phyloP scores from a whole-genome alignment of 2,329 filamentous ascomycete species.

The Neonectria magnoliae region DNA sequence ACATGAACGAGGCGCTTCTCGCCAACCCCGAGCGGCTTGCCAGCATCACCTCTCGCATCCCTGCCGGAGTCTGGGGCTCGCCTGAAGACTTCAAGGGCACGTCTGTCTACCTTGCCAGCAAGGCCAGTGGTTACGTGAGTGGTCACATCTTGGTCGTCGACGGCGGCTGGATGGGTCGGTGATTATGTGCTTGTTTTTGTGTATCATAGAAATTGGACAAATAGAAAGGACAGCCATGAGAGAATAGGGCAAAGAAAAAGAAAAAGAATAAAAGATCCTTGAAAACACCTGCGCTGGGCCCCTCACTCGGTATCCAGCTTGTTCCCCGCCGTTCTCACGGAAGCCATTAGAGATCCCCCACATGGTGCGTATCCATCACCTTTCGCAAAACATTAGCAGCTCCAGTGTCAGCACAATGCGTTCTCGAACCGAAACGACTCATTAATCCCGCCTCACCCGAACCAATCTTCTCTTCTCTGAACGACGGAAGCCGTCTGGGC shows the following conservation, averaged over 20 bases:
- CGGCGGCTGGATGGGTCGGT: constrained; percentile 93
- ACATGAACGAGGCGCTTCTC: constrained; percentile 90
- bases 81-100: constrained; percentile 91
- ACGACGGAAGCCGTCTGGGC: constrained; percentile 28
- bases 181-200: not conserved
- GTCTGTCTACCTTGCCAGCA: constrained; percentile 79
- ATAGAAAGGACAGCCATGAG: constrained; percentile 10
- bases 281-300: not conserved
- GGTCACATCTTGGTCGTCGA: constrained; percentile 87
- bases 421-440: not conserved
- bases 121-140: constrained; percentile 81
- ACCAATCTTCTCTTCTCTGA: constrained; percentile 39
- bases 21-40: constrained; percentile 74
- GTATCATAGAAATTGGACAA: constrained; percentile 1
- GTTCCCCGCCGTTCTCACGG: too few relatives aligned
- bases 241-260: not conserved
- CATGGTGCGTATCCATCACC: not conserved
- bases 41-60: constrained; percentile 83
- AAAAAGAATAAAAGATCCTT: not conserved
- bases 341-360: too few relatives aligned
- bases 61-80: constrained; percentile 82
- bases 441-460: constrained; percentile 32
- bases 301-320: not conserved
- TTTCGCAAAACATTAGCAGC: not conserved
- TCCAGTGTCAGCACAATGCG: not conserved